Evolutionary conservation across 306 rosid genomes (phyloP), one percentile per base, ranked within the genome.

Genomic region (Prunus kanzakura): DNA sequence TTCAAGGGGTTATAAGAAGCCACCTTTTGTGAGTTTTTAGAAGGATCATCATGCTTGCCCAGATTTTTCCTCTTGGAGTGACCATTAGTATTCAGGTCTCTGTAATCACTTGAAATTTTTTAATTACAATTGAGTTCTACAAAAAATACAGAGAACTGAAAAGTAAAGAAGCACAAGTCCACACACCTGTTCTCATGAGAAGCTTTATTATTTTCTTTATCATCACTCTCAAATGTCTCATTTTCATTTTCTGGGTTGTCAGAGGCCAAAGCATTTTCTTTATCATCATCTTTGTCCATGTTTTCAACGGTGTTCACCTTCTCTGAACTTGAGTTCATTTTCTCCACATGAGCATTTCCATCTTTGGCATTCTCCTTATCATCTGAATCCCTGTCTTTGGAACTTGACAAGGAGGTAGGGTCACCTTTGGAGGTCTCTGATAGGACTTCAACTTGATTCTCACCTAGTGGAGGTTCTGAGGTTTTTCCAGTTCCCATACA

Each of bases 141-240:
- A 74, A 43, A 32, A 57, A 75, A 74, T 14, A 50, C 3, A 71
- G 32, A n/a, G 71, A 82, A 32, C 35, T 19, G 10, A 64, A 60
- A 13, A 1, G 64, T 23, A 45, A 32, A 30, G 12, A 43, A 19
- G 73, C 57, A 64, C 61, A 55, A 78, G 65, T 69, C 35, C 72
- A 50, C 51, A 86, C 55, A 90, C 97, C 92, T 92, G 85, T 91
- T 90, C 62, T 76, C 83, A 77, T 81, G 79, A 56, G 82, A 69
- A 20, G 65, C 83, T 27, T 84, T 77, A 82, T 77, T 65, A 80
- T 90, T 90, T 89, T 90, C 93, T 84, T 85, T 88, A 52, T 84
- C 93, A 67, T 86, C 89, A 22, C 69, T 64, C 60, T 86, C 86
- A 50, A 29, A 78, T 71, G 54, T 55, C 75, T 76, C 77, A 14